Conservation (phyloP, 2,329 filamentous ascomycete genomes). For the Penicillium hesseltinei region DNA sequence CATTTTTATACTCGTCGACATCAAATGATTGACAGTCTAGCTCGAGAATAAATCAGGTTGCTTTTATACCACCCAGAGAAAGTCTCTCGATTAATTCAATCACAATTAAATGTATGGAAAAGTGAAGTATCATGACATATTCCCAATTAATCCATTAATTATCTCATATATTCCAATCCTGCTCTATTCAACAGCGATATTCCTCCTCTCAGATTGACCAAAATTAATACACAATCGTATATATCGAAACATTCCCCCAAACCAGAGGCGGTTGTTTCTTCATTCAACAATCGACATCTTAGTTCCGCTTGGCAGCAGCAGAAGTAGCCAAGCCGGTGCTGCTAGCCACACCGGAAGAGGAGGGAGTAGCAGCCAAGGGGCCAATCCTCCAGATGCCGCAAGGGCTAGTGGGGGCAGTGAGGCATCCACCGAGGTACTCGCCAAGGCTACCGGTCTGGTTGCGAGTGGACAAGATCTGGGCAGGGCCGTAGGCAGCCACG, state of each 20-base stretch:
- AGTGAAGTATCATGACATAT: not conserved
- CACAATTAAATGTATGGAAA: not conserved
- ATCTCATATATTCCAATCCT: not conserved
- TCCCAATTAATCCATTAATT: not conserved
- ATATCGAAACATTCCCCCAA: not conserved
- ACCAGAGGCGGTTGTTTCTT: too few species aligned
- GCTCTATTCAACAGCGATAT: not conserved
- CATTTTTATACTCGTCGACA: too few species aligned
- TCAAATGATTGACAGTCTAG: too few species aligned
- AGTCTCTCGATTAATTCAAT: not conserved
- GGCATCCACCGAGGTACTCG: conserved; percentile 23
- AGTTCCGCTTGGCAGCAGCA: not conserved
- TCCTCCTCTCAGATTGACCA: not conserved
- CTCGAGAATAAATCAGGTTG: too few species aligned
- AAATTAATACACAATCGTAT: not conserved
- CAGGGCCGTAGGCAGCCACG: conserved; percentile 24
- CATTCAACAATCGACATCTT: not conserved
- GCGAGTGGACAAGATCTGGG: conserved; percentile 20
- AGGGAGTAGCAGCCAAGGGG: conserved; percentile 23
- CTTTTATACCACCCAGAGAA: not conserved
- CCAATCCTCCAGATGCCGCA: conserved; percentile 26
- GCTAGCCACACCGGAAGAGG: conserved; percentile 6
- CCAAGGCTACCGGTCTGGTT: conserved; percentile 26
- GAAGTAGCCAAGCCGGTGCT: not conserved
- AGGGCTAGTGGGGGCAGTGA: conserved; percentile 21